Conservation (phyloP, 2,329 filamentous ascomycete genomes). For the Claviceps capensis region DNA sequence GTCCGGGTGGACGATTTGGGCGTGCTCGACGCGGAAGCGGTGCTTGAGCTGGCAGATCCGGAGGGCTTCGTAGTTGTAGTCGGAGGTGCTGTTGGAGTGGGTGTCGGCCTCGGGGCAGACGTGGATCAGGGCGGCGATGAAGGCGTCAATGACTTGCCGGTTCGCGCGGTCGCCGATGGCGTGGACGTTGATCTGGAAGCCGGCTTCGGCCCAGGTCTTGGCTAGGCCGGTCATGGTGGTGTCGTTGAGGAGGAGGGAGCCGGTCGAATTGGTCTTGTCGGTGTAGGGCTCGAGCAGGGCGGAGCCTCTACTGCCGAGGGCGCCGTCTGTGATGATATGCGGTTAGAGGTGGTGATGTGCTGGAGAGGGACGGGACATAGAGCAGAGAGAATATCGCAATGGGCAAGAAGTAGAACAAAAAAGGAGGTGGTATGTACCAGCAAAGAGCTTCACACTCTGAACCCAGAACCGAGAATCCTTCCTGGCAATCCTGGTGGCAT, state of each 20-base stretch:
- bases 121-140: constrained; percentile 40
- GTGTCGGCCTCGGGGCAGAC: constrained; percentile 30
- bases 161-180: constrained; percentile 60
- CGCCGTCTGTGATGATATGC: constrained; percentile 39
- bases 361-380: too few species aligned
- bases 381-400: too few species aligned
- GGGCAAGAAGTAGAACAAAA: neutral
- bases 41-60: constrained; percentile 36
- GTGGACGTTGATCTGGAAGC: constrained; percentile 59
- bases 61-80: constrained; percentile 16
- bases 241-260: constrained; percentile 54
- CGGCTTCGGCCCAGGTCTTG: constrained; percentile 42
- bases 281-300: constrained; percentile 58
- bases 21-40: constrained; percentile 56
- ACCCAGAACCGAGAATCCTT: constrained; percentile 39
- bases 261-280: constrained; percentile 44
- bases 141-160: constrained; percentile 48
- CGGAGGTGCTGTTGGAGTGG: constrained; percentile 16
- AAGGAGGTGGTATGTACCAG: constrained; percentile 28
- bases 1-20: constrained; percentile 53
- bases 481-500: constrained; percentile 29
- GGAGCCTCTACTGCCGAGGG: constrained; percentile 57
- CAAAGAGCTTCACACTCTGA: constrained; percentile 56
- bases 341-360: neutral
- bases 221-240: constrained; percentile 40